phyloP scores from a whole-genome alignment of 805 yeast genomes.

The Pichia thaimueangensis region DNA sequence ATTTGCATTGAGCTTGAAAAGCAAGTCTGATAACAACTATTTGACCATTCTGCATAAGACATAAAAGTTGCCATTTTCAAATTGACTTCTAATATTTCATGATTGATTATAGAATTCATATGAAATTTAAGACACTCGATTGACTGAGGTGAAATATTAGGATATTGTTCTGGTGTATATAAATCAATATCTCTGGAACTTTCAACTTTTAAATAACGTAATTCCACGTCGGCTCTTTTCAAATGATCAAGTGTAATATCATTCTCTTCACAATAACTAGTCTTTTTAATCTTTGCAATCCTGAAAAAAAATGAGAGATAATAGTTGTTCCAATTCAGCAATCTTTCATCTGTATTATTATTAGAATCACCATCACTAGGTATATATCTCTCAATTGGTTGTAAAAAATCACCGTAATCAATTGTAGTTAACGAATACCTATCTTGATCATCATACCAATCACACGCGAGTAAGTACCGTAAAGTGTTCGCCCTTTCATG shows the following conservation, averaged over 20 bases:
- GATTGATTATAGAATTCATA: slow-evolving; percentile 14
- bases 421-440: slow-evolving; percentile 20
- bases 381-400: slow-evolving; percentile 22
- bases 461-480: slow-evolving; percentile 29
- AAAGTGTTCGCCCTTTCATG: slow-evolving; percentile 12
- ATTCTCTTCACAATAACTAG: slow-evolving; percentile 23
- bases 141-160: slow-evolving; percentile 5
- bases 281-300: slow-evolving; percentile 23
- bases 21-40: slow-evolving; percentile 19
- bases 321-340: slow-evolving; percentile 20
- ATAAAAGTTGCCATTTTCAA: slow-evolving; percentile 26
- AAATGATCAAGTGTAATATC: slow-evolving; percentile 16
- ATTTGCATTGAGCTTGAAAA: slow-evolving; percentile 18
- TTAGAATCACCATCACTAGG: neutral
- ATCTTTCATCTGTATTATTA: slow-evolving; percentile 4
- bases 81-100: slow-evolving; percentile 26
- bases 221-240: slow-evolving; percentile 23
- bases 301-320: slow-evolving; percentile 20
- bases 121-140: slow-evolving; percentile 19
- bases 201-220: slow-evolving; percentile 21
- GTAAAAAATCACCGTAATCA: slow-evolving; percentile 20
- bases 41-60: slow-evolving; percentile 22
- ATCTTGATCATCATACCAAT: slow-evolving; percentile 30
- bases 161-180: slow-evolving; percentile 12
- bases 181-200: slow-evolving; percentile 17